Evolutionary conservation across 176 grass and related monocot genomes (phyloP).

Genomic region (Thinopyrum elongatum): DNA sequence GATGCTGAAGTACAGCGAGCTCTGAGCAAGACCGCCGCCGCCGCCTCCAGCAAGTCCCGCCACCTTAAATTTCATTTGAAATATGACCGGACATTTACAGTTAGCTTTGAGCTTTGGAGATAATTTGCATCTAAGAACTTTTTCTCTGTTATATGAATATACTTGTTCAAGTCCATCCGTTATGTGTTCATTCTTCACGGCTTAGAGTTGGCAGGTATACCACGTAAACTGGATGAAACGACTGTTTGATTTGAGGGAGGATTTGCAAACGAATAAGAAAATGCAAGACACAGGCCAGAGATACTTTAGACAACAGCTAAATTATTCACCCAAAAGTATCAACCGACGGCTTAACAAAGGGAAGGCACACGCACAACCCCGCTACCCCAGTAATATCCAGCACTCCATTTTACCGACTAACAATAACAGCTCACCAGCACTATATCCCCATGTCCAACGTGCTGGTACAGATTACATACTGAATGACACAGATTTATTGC

Average conservation of each 20-base stretch:
- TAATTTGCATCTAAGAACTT: too few species aligned
- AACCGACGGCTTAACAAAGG: background rate
- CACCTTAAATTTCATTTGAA: too few species aligned
- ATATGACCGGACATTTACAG: too few species aligned
- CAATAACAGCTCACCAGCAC: slow-evolving; percentile 16
- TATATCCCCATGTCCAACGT: background rate
- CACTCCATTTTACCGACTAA: background rate
- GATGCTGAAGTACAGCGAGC: too few species aligned
- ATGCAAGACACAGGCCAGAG: background rate
- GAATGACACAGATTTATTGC: slow-evolving; percentile 34
- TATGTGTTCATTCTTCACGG: background rate
- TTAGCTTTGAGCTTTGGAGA: too few species aligned
- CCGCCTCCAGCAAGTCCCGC: too few species aligned
- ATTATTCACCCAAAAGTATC: slow-evolving; percentile 26
- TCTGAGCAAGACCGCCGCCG: too few species aligned
- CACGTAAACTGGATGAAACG: background rate
- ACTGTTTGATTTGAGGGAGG: background rate
- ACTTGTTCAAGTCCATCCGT: too few species aligned
- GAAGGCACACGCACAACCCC: background rate
- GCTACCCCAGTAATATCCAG: slow-evolving; percentile 2
- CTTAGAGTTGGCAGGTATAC: background rate
- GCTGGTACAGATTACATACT: slow-evolving; percentile 21
- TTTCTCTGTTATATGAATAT: too few species aligned
- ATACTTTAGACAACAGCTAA: slow-evolving; percentile 6
- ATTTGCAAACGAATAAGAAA: background rate